Evolutionary conservation across 2,329 filamentous ascomycete genomes (phyloP), one percentile per base, ranked within the genome.

Genomic region (Hypoxylon sp.): DNA sequence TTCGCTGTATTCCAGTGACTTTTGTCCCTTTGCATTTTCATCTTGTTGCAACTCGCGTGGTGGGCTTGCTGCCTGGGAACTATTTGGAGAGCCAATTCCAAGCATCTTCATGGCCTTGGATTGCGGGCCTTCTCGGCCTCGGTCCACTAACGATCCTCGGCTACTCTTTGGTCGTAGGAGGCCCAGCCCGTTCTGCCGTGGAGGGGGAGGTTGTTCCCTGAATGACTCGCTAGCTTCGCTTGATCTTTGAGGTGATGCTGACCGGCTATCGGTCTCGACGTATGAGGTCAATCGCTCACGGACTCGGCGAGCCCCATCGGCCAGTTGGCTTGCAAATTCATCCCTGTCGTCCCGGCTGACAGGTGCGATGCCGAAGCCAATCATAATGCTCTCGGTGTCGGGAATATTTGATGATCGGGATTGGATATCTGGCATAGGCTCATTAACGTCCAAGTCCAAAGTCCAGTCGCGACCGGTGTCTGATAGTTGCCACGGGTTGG

Each of bases 311-410:
- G 91, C 87, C 14, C 91, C 87, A 68, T 89, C 86, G 1, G 90
- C 91, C 38, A 94, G 83, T 72, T 93, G 90, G 54, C 84, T 87
- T 16, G 90, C 89, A 73, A 94, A 93, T 26, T 92, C 91, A 54
- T 92, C 88, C 3, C 85, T 83, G 14, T 61, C 68, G 50, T 69
- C 65, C 2, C 48, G 58, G 14, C 28, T 61, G n/a, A 38, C 18
- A 0, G 50, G 7, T 14, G 11, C 32, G 1, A 48, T 18, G 16
- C 40, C 46, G 4, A 24, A 12, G 20, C 36, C 26, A 20, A 50
- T 48, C 3, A 18, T 28, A 11, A 60, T 46, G 5, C 57, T 42
- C 20, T 60, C 67, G 1, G 24, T 11, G n/a, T 57, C 57, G 7
- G 54, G 56, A 8, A 53, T 28, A 32, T 64, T 60, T 11, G 71